phyloP scores from a whole-genome alignment of 768 basidiomycete species.

The Daedaleopsis nitida region DNA sequence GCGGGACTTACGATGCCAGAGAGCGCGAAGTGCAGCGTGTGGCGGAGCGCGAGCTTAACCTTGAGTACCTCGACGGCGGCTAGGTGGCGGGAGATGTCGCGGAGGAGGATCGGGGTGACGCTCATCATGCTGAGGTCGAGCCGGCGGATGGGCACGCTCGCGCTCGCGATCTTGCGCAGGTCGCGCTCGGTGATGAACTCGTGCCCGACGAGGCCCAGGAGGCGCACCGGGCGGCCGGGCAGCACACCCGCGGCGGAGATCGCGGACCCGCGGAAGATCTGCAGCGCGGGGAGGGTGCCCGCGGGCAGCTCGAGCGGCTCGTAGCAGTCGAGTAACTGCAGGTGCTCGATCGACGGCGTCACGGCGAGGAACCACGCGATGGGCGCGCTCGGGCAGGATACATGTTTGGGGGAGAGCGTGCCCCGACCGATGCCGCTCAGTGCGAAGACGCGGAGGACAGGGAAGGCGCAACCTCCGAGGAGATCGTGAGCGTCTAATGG shows the following conservation, averaged over 20 bases:
- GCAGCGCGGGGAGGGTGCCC: constrained; percentile 49
- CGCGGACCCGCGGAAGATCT: constrained; percentile 61
- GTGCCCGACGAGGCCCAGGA: constrained; percentile 56
- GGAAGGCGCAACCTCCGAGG: constrained; percentile 30
- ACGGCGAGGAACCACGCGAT: constrained; percentile 43
- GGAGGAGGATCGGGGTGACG: constrained; percentile 56
- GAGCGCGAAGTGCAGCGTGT: constrained; percentile 65
- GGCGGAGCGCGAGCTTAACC: constrained; percentile 60
- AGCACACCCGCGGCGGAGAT: constrained; percentile 59
- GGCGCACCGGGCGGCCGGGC: constrained; percentile 61
- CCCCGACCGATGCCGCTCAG: constrained; percentile 36
- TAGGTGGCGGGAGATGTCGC: constrained; percentile 55
- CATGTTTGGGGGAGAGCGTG: constrained; percentile 39
- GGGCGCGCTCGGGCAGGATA: constrained; percentile 18
- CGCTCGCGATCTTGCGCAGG: constrained; percentile 50
- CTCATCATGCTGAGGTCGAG: constrained; percentile 64
- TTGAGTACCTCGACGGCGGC: constrained; percentile 51
- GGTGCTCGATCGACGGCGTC: constrained; percentile 41
- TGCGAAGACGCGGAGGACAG: constrained; percentile 33
- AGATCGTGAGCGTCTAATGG: constrained; percentile 29
- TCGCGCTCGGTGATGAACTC: constrained; percentile 57
- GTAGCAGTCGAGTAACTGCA: constrained; percentile 48
- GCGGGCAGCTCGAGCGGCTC: constrained; percentile 43
- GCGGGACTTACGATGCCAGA: constrained; percentile 60
- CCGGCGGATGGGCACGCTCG: constrained; percentile 48